These are phyloP conservation scores for Aquilaria malaccensis DNA, from an alignment of 345 rosid species.

Conservation along the genomic window DNA sequence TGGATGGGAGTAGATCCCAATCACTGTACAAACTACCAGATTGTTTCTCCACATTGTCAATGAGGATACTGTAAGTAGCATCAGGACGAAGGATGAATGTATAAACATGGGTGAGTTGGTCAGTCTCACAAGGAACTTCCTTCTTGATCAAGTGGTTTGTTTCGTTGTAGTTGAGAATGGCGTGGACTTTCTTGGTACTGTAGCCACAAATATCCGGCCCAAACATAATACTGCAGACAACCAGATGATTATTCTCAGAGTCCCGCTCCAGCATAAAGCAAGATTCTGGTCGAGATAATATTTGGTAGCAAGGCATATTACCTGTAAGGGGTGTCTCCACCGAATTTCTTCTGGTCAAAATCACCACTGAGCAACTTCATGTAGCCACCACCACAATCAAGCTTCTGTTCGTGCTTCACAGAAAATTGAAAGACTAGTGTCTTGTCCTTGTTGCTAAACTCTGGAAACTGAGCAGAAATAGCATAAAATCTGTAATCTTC, in stretches of 20 bases:
- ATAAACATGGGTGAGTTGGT: slow-evolving; percentile 93
- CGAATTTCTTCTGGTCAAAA: slow-evolving; percentile 90
- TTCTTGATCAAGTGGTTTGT: slow-evolving; percentile 88
- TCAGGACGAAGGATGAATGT: slow-evolving; percentile 87
- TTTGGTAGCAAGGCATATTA: slow-evolving; percentile 8
- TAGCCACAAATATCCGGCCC: slow-evolving; percentile 98
- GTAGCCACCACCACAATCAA: slow-evolving; percentile 99
- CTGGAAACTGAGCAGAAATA: slow-evolving; percentile 89
- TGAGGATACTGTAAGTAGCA: slow-evolving; percentile 85
- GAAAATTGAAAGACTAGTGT: slow-evolving; percentile 93
- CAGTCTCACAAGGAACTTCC: slow-evolving; percentile 99
- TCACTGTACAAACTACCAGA: slow-evolving; percentile 86
- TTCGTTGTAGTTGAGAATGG: slow-evolving; percentile 79
- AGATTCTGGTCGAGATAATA: not conserved
- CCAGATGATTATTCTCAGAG: not conserved
- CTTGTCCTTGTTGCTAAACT: slow-evolving; percentile 85
- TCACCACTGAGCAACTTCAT: slow-evolving; percentile 91
- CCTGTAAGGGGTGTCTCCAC: slow-evolving; percentile 98
- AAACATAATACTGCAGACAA: slow-evolving; percentile 85
- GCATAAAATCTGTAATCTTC: slow-evolving; percentile 98
- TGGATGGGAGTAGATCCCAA: slow-evolving; percentile 92
- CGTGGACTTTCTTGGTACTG: slow-evolving; percentile 99
- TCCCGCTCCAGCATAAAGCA: not conserved
- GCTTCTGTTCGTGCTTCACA: slow-evolving; percentile 99
- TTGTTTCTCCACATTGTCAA: slow-evolving; percentile 92